Conservation (phyloP, 257 asterid species). For the Nyctanthes arbortristis region DNA sequence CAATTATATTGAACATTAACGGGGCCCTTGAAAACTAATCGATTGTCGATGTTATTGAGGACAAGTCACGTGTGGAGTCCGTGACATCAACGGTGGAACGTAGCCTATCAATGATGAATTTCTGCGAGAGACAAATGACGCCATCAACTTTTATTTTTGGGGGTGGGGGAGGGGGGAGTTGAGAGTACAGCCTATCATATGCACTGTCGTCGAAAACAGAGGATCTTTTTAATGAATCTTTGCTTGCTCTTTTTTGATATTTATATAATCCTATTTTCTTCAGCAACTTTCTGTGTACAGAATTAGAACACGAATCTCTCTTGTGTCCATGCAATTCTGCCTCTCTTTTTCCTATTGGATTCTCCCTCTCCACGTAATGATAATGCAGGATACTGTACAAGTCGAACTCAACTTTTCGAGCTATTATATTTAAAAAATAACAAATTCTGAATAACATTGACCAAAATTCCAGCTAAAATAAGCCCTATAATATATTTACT, state of each 20-base stretch:
- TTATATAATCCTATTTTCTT: too few species aligned
- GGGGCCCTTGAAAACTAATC: too few species aligned
- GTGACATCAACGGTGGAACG: neutral
- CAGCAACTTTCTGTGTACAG: slow-evolving; percentile 23
- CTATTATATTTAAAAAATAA: too few species aligned
- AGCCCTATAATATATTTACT: too few species aligned
- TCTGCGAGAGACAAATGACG: neutral
- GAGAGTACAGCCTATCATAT: slow-evolving; percentile 14
- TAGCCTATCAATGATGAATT: neutral
- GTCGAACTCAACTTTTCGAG: too few species aligned
- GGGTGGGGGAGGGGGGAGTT: too few species aligned
- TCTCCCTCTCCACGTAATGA: neutral
- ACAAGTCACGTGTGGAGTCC: neutral
- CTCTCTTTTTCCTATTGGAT: neutral
- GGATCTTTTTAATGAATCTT: neutral
- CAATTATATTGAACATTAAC: too few species aligned
- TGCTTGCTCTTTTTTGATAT: neutral
- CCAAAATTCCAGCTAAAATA: too few species aligned
- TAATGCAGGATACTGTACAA: too few species aligned
- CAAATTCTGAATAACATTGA: too few species aligned
- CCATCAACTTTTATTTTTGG: neutral
- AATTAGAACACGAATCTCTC: slow-evolving; percentile 31
- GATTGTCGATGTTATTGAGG: too few species aligned
- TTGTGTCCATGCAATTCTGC: slow-evolving; percentile 28
- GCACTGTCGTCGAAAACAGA: slow-evolving; percentile 3